Evolutionary conservation across 2,329 filamentous ascomycete genomes (phyloP).

Genomic region (Fusarium subglutinans): DNA sequence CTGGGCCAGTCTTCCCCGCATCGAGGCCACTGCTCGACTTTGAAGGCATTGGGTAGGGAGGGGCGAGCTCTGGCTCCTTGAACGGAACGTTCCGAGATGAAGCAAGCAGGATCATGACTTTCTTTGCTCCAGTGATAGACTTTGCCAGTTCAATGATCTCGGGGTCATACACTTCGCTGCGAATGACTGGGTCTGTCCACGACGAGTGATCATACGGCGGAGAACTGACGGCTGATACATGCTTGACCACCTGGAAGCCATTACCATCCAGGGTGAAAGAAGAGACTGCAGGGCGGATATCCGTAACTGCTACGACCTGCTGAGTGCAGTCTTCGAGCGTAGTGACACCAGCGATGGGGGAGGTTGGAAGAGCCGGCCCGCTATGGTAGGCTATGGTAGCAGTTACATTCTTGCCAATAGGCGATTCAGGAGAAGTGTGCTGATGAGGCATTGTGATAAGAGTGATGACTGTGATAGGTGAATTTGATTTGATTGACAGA

Average conservation of each 20-base stretch:
- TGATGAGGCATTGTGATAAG: background rate
- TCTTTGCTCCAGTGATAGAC: background rate
- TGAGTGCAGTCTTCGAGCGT: background rate
- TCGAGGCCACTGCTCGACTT: accelerated
- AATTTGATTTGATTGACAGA: background rate
- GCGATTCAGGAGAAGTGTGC: accelerated
- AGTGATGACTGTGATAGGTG: background rate
- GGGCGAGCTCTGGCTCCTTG: background rate
- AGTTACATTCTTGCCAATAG: background rate
- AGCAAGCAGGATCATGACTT: background rate
- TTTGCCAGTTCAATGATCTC: background rate
- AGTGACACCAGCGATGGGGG: background rate
- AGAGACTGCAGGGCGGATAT: background rate
- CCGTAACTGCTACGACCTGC: background rate
- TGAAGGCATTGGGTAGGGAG: background rate
- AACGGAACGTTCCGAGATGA: background rate
- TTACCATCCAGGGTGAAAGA: background rate
- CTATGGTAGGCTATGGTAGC: background rate
- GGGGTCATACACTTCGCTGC: background rate
- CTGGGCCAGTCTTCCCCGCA: background rate
- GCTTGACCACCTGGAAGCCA: background rate
- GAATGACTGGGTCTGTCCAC: background rate
- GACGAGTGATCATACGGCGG: background rate
- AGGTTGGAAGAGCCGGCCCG: background rate
- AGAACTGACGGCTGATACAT: background rate